Conservation (phyloP, 768 basidiomycete species). For the Stropharia rugosoannulata region DNA sequence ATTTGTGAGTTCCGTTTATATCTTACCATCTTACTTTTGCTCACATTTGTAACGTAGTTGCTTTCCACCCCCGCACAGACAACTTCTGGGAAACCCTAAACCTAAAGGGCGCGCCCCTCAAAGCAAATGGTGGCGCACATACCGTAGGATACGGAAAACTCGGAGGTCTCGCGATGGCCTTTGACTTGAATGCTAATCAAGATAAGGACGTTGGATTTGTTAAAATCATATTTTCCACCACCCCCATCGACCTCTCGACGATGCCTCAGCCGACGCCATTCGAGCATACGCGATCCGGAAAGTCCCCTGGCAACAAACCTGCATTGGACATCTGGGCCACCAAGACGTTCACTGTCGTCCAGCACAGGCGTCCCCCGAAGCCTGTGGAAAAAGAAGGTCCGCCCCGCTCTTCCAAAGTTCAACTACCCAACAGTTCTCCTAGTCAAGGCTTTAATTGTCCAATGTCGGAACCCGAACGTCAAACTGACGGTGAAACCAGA, state of each 20-base stretch:
- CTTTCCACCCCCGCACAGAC: background rate
- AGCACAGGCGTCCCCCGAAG: background rate
- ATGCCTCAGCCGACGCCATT: constrained; percentile 27
- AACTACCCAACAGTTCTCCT: no score
- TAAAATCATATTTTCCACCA: constrained; percentile 31
- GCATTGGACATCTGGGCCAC: background rate
- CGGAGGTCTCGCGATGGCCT: background rate
- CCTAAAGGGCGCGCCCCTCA: background rate
- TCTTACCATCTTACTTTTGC: background rate
- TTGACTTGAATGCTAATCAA: constrained; percentile 1
- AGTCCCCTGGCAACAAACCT: background rate
- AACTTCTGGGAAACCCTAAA: background rate
- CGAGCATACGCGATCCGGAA: background rate
- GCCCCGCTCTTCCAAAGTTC: no score
- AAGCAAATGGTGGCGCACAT: background rate
- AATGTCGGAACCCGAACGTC: no score
- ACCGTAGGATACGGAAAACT: background rate
- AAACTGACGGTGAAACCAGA: no score
- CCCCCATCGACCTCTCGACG: constrained; percentile 25
- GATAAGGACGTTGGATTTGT: constrained; percentile 34
- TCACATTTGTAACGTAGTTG: background rate
- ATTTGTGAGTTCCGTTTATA: background rate
- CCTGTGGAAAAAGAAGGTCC: no score
- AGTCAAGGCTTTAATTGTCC: no score
- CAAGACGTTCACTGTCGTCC: background rate